Base-by-base conservation (phyloP, 2,329 filamentous ascomycete genomes). In the Moelleriella libera region DNA sequence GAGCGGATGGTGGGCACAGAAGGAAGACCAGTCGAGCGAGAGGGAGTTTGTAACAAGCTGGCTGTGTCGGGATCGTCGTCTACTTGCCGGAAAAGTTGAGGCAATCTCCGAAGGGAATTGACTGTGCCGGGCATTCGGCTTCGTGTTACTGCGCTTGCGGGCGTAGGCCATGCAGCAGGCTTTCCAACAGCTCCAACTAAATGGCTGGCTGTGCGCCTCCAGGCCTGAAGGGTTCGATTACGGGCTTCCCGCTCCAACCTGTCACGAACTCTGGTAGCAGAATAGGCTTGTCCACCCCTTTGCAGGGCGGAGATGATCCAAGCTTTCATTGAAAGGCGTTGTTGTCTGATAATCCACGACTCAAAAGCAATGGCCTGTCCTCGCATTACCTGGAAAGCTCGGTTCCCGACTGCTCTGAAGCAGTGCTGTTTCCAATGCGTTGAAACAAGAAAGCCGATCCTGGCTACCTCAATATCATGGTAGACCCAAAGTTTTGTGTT, bases 1-100 rank as follows among this genome's bases (percentile, higher is more conserved):
- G 57, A 54, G 31, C 61, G 63, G 6, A 62, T 57, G 50, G 67
- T 60, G 5, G 65, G 60, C 31, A 65, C 59, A 6, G 65, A 21
- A 21, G 21, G 58, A 45, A 65, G 59, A 4, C 71, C 66, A 3
- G 68, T 70, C 63, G 68, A 67, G 45, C 68, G 68, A n/a, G 68
- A 72, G 2, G 70, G 70, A 6, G 70, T 73, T 44, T 66, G 64
- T 11, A 66, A 48, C 6, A 55, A 48, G 43, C 51, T 57, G 21
- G 49, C 48, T 1, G 51, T 44, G 34, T 54, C 52, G 39, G 57
- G 53, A 7, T 48, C 49, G 30, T 51, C 50, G 28, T 57, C 53
- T 6, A 52, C 51, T 41, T 57, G 57, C 45, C 49, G 57, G 10
- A 51, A 49, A 12, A 56, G 48, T 11, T 56, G 52, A 12, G 55